Evolutionary conservation across 2,329 filamentous ascomycete genomes (phyloP).

Genomic region (Clarireedia paspali): DNA sequence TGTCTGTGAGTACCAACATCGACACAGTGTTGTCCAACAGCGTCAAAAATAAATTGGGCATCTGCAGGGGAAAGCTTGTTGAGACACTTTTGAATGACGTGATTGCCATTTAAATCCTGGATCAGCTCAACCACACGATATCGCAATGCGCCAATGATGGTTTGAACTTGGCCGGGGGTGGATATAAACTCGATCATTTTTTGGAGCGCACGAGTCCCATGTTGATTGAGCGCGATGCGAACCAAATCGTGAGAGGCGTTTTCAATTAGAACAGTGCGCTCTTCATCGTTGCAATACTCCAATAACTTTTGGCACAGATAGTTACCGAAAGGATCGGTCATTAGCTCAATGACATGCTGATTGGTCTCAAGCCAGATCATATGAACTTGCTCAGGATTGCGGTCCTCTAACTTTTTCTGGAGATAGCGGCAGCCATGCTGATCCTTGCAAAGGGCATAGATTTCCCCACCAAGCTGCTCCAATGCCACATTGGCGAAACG

Average conservation of each 20-base stretch:
- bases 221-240: constrained; percentile 90
- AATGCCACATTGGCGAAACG: constrained; percentile 79
- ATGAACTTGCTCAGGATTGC: constrained; percentile 72
- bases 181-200: constrained; percentile 99
- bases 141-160: constrained; percentile 79
- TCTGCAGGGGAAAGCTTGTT: constrained; percentile 83
- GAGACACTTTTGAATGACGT: constrained; percentile 97
- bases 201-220: constrained; percentile 90
- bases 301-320: constrained; percentile 98
- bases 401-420: constrained; percentile 94
- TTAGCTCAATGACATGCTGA: constrained; percentile 88
- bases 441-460: constrained; percentile 91
- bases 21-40: constrained; percentile 79
- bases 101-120: constrained; percentile 95
- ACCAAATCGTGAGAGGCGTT: constrained; percentile 85
- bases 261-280: constrained; percentile 86
- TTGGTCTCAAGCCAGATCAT: constrained; percentile 94
- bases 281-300: constrained; percentile 90
- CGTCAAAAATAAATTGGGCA: constrained; percentile 94
- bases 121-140: constrained; percentile 87
- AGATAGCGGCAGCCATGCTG: constrained; percentile 96
- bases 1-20: constrained; percentile 94
- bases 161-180: constrained; percentile 73
- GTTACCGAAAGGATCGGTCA: constrained; percentile 99
- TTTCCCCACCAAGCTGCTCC: constrained; percentile 71